Percentiles rank a stretch among this genome's conserved stretches.
These are phyloP conservation scores for Fusarium globosum DNA, from an alignment of 2,329 filamentous ascomycete genomes.

Conservation along the genomic window DNA sequence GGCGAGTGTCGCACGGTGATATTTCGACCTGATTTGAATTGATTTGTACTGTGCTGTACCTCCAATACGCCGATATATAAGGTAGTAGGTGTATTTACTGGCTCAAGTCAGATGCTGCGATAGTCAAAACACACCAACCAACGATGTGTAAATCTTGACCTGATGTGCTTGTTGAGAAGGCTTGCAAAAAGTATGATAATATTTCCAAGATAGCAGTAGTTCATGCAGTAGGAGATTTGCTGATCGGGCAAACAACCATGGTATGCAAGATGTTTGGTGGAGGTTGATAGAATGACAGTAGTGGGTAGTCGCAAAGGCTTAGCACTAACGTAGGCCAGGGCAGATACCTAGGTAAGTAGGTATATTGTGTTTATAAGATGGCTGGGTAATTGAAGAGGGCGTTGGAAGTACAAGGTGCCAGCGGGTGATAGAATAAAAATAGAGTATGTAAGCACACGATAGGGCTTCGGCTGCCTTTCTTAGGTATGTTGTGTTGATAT, in stretches of 20 bases:
- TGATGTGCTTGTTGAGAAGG: not conserved
- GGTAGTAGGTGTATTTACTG: not conserved
- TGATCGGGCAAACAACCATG: not conserved
- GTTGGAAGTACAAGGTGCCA: not conserved
- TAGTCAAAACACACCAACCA: slow-evolving; percentile 6
- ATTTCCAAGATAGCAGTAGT: not conserved
- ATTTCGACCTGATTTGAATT: not conserved
- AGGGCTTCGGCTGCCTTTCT: not conserved
- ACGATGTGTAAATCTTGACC: not conserved
- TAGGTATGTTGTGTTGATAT: not conserved
- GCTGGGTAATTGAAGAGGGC: not conserved
- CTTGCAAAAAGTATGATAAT: not conserved
- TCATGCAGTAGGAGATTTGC: not conserved
- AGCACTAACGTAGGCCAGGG: not conserved
- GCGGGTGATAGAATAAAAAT: not conserved
- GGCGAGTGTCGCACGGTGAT: not conserved
- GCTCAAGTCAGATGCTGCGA: not conserved
- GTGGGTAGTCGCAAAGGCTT: not conserved
- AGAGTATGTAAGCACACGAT: not conserved
- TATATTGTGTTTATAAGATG: not conserved
- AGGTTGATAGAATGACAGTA: not conserved
- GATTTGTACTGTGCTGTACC: slow-evolving; percentile 1
- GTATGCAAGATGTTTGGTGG: not conserved
- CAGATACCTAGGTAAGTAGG: not conserved
- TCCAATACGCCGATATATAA: not conserved